Conservation (phyloP, 2,329 filamentous ascomycete genomes). For the Claviceps sorghi region DNA sequence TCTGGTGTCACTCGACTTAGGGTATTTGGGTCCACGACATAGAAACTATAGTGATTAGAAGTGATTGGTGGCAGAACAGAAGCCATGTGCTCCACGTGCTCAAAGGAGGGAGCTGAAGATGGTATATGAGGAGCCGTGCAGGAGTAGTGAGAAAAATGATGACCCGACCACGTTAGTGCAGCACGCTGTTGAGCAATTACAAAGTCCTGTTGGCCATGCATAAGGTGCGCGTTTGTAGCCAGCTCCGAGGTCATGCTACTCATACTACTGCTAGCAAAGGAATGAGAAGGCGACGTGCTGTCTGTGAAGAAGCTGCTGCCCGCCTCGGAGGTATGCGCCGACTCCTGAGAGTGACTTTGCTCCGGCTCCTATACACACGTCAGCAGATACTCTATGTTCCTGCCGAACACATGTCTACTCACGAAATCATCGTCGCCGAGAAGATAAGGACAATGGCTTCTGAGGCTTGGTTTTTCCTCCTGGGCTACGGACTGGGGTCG, state of each 20-base stretch:
- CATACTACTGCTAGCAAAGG: background rate
- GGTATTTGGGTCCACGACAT: background rate
- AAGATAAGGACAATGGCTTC: background rate
- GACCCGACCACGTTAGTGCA: background rate
- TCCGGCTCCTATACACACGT: background rate
- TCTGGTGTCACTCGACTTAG: background rate
- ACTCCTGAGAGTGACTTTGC: background rate
- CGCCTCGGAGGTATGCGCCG: background rate
- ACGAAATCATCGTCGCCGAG: background rate
- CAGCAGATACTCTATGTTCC: background rate
- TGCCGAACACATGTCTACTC: background rate
- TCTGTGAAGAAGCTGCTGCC: background rate
- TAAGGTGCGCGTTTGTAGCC: background rate
- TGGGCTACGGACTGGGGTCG: background rate
- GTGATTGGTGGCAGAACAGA: background rate
- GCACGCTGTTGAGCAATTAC: background rate
- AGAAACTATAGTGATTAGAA: background rate
- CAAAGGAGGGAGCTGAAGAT: constrained; percentile 1
- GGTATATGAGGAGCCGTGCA: background rate
- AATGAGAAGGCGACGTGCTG: background rate
- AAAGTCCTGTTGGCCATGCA: background rate
- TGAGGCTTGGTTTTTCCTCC: background rate
- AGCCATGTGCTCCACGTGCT: background rate
- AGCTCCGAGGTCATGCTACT: background rate
- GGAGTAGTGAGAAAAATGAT: background rate